Evolutionary conservation across 352 stramenopile species (phyloP), one percentile per base, ranked within the genome.

Genomic region (Phytopythium helicoides): DNA sequence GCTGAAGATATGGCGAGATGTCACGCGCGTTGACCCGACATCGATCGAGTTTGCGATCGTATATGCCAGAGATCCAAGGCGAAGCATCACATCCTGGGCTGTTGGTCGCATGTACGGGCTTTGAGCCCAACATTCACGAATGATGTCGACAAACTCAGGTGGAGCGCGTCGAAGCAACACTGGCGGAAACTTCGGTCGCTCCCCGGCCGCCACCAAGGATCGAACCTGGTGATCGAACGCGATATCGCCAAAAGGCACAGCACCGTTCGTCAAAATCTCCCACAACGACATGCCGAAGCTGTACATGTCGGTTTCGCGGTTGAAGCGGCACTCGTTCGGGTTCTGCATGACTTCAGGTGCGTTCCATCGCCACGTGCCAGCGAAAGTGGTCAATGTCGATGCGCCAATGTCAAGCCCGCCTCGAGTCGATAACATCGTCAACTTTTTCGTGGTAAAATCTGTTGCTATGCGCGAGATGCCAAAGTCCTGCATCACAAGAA

Each of bases 331-430:
- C 39, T 85, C 66, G 54, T 80, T 80, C 33, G 79, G 76, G 60
- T 89, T 77, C 34, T 62, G 64, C 76, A 89, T 86, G 45, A 89
- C 75, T 39, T 89, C 79, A 0, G 79, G 79, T 12, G 79, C 76
- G 51, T 86, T 89, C 76, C 79, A 89, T 23, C 76, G 79, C 79
- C 79, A 89, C 1, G 79, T 89, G 34, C 79, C 76, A 38, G 79
- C 79, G 36, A 87, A 89, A 12, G 73, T 86, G 35, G 79, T 89
- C 45, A 76, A 60, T 21, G 83, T 54, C 44, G 68, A 61, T 6
- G 70, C 74, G n/a, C 67, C 26, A 16, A 49, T 51, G 18, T 68
- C 54, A 31, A 37, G 31, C 9, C 48, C 48, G 0, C 48, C 38
- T 18, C 45, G 45, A 14, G 45, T 52, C 28, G 45, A 52, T 0